Evolutionary conservation across 1,139 yeast genomes (phyloP).

Genomic region (Lodderomyces jiufengensis): DNA sequence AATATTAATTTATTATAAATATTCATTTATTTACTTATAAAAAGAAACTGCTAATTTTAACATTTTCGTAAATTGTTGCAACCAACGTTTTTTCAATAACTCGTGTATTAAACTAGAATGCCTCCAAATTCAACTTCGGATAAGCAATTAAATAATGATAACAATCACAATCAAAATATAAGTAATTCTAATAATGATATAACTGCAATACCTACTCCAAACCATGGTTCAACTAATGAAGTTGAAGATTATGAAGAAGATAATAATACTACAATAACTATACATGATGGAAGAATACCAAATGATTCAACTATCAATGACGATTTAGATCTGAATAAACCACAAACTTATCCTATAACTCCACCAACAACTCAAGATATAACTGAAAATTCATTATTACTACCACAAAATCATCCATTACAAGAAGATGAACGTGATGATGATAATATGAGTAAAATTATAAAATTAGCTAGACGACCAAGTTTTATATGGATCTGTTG

Average conservation of each 20-base stretch:
- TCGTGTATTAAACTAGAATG: too few relatives aligned
- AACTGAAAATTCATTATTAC: background rate
- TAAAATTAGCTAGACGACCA: constrained; percentile 29
- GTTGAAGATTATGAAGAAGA: too few relatives aligned
- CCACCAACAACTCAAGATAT: constrained; percentile 6
- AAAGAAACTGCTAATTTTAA: too few relatives aligned
- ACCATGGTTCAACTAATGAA: constrained; percentile 1
- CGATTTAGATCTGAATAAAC: constrained; percentile 2
- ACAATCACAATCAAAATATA: too few relatives aligned
- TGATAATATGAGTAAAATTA: constrained; percentile 15
- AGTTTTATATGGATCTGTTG: constrained; percentile 49
- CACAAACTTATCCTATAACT: constrained; percentile 7
- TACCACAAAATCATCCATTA: background rate
- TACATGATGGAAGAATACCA: constrained; percentile 4
- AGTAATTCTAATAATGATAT: too few relatives aligned
- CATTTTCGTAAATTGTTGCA: too few relatives aligned
- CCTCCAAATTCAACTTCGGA: too few relatives aligned
- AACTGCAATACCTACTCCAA: background rate
- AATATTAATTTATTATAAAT: too few relatives aligned
- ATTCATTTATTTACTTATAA: too few relatives aligned
- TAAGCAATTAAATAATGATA: too few relatives aligned
- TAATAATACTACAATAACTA: background rate
- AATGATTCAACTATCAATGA: constrained; percentile 1
- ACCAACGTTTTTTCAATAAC: too few relatives aligned
- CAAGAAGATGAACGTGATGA: constrained; percentile 11